A percentile compares a stretch with the other conserved stretches of the same genome.
These are phyloP conservation scores for Maudiozyma bulderi DNA, from an alignment of 805 yeast species.

Conservation along the genomic window DNA sequence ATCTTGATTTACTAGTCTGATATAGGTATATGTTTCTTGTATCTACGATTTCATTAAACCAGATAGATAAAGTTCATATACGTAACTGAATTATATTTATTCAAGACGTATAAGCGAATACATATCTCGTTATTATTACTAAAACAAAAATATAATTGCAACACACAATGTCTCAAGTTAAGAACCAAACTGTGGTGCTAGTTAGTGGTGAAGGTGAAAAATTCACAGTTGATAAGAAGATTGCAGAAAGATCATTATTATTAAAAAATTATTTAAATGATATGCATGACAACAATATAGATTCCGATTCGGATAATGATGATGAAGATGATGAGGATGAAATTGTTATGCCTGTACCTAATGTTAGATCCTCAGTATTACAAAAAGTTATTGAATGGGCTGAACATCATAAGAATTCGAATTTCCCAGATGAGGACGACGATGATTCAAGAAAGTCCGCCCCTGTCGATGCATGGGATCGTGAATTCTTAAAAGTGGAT, in stretches of 20 bases:
- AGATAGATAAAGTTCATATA: too few species aligned
- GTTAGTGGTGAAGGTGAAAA: slow-evolving; percentile 75
- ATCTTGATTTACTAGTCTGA: too few species aligned
- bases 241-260: slow-evolving; percentile 78
- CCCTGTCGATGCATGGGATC: slow-evolving; percentile 94
- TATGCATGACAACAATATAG: slow-evolving; percentile 47
- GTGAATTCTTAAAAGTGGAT: slow-evolving; percentile 85
- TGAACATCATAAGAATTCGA: slow-evolving; percentile 79
- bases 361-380: slow-evolving; percentile 78
- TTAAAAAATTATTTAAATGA: slow-evolving; percentile 83
- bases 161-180: slow-evolving; percentile 4
- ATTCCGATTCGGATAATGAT: slow-evolving; percentile 29
- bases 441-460: slow-evolving; percentile 80
- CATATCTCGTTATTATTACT: background rate
- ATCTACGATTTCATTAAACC: too few species aligned
- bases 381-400: slow-evolving; percentile 94
- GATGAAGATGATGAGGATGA: slow-evolving; percentile 42
- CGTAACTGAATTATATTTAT: too few species aligned
- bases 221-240: slow-evolving; percentile 67
- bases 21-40: too few species aligned
- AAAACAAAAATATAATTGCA: background rate
- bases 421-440: slow-evolving; percentile 70
- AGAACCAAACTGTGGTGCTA: slow-evolving; percentile 34
- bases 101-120: too few species aligned
- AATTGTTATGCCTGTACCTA: slow-evolving; percentile 80